Conservation (phyloP, 2,329 filamentous ascomycete species). For the Colletotrichum chrysophilum region DNA sequence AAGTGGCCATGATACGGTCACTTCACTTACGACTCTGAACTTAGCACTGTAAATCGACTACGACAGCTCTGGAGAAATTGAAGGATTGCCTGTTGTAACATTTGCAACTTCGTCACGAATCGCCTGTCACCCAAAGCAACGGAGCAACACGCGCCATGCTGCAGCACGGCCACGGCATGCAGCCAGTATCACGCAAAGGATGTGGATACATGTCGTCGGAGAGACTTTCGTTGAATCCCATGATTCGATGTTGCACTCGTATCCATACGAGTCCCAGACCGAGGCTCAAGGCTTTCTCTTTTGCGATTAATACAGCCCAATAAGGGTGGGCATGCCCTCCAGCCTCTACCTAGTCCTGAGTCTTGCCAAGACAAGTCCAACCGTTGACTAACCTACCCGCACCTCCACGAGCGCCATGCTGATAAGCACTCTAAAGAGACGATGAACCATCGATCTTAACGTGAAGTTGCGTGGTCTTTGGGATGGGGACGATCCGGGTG, state of each 20-base stretch:
- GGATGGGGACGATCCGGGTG: background rate
- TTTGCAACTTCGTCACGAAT: background rate
- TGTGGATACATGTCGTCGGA: background rate
- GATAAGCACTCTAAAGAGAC: background rate
- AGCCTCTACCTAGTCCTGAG: background rate
- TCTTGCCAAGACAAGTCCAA: background rate
- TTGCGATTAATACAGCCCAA: background rate
- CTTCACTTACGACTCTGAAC: background rate
- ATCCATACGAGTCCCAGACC: background rate
- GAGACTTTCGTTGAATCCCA: background rate
- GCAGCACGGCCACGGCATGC: background rate
- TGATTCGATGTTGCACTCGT: background rate
- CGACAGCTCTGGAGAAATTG: background rate
- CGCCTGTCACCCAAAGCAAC: background rate
- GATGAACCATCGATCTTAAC: background rate
- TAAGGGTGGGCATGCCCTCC: background rate
- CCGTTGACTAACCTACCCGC: background rate
- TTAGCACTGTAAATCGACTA: background rate
- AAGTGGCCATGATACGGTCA: background rate
- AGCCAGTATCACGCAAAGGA: background rate
- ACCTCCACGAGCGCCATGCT: background rate
- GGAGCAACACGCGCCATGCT: background rate
- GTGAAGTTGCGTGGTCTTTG: background rate
- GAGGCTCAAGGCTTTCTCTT: background rate
- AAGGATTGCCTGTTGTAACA: background rate